Conservation (phyloP, 2,329 filamentous ascomycete genomes). For the Aureobasidium sp. region DNA sequence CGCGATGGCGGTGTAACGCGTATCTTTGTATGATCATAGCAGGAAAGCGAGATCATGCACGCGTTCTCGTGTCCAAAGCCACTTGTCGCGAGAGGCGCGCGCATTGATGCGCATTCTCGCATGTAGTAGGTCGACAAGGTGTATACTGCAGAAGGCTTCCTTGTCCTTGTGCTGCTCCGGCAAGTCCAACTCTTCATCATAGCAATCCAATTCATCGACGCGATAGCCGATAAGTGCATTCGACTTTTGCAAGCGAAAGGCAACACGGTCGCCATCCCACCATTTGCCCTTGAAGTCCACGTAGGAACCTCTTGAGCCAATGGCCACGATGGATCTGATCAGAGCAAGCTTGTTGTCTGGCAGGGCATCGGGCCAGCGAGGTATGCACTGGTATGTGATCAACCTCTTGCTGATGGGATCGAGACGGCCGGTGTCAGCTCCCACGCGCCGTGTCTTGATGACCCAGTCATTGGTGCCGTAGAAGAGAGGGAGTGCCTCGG, state of each 20-base stretch:
- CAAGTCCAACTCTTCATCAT: neutral
- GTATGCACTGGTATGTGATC: slow-evolving; percentile 9
- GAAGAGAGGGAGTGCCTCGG: slow-evolving; percentile 13
- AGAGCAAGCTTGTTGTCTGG: neutral
- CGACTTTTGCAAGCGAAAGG: slow-evolving; percentile 3
- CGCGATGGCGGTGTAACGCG: neutral
- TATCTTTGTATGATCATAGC: neutral
- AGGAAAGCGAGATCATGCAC: slow-evolving; percentile 8
- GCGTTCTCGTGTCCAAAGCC: slow-evolving; percentile 8
- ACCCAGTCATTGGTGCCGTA: slow-evolving; percentile 13
- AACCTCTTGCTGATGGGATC: slow-evolving; percentile 8
- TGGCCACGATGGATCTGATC: neutral
- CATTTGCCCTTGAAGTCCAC: slow-evolving; percentile 12
- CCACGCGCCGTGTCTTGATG: slow-evolving; percentile 11
- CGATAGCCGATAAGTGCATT: neutral
- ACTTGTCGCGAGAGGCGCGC: neutral
- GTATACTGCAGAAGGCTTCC: slow-evolving; percentile 11
- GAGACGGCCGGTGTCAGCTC: neutral
- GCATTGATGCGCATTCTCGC: slow-evolving; percentile 8
- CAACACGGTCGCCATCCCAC: slow-evolving; percentile 6
- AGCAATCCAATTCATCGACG: neutral
- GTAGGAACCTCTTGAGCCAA: slow-evolving; percentile 7
- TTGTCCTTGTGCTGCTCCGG: neutral
- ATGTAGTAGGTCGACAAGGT: slow-evolving; percentile 1
- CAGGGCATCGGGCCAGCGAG: slow-evolving; percentile 5